Percentiles rank a stretch among this genome's conserved stretches.
Evolutionary conservation across 805 yeast genomes (phyloP).

Genomic region (Ogataea trehaloabstinens): DNA sequence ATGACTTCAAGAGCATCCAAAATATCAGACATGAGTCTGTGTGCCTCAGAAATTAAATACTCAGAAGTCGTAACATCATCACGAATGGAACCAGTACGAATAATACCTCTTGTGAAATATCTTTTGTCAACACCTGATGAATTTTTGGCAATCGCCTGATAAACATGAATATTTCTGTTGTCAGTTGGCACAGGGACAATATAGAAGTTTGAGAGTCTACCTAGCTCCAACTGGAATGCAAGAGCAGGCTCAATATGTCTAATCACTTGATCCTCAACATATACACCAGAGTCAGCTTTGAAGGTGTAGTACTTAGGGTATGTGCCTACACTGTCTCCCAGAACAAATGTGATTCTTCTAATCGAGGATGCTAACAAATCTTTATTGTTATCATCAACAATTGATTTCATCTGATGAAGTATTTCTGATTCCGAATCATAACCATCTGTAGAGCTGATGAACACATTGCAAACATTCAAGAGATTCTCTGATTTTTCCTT

Average conservation of each 20-base stretch:
- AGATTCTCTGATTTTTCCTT: conserved; percentile 44
- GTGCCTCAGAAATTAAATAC: conserved; percentile 93
- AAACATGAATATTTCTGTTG: conserved; percentile 95
- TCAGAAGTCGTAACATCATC: conserved; percentile 92
- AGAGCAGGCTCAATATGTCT: conserved; percentile 98
- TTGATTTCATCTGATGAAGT: conserved; percentile 58
- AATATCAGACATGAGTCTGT: conserved; percentile 92
- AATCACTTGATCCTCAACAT: conserved; percentile 83
- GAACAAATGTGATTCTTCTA: conserved; percentile 90
- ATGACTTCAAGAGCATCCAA: conserved; percentile 92
- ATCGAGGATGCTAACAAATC: conserved; percentile 70
- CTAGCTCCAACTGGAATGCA: conserved; percentile 95
- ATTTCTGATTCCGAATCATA: conserved; percentile 68
- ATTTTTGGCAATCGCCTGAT: conserved; percentile 93
- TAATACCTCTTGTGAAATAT: conserved; percentile 95
- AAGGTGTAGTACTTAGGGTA: conserved; percentile 96
- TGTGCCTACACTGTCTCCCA: conserved; percentile 78
- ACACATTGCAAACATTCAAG: conserved; percentile 80
- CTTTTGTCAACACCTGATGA: conserved; percentile 86
- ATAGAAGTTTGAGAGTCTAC: conserved; percentile 90
- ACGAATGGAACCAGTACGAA: conserved; percentile 91
- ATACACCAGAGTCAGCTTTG: conserved; percentile 64
- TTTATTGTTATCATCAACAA: conserved; percentile 64
- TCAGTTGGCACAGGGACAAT: conserved; percentile 94
- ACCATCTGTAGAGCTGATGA: conserved; percentile 72